Conservation (phyloP, 1,284 basidiomycete genomes). For the Mycosarcoma mackinlayi region DNA sequence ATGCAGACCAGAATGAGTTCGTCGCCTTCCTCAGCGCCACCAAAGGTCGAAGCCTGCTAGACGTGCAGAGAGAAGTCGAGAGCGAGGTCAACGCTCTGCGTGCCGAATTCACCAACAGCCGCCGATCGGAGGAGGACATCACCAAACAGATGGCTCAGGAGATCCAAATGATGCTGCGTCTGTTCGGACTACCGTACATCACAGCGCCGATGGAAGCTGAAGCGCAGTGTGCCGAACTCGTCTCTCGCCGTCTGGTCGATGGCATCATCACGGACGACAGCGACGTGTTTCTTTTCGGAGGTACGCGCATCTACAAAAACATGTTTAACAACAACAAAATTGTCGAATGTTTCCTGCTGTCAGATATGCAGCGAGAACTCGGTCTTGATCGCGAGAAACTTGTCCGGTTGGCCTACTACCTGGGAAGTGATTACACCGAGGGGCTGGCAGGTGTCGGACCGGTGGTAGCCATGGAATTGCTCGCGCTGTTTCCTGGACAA, state of each 20-base stretch:
- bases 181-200: conserved; percentile 97
- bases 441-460: conserved; percentile 94
- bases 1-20: conserved; percentile 76
- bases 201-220: conserved; percentile 99
- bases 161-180: conserved; percentile 83
- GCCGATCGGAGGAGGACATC: conserved; percentile 93
- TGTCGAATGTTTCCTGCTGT: conserved; percentile 90
- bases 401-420: conserved; percentile 87
- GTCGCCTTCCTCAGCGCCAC: conserved; percentile 89
- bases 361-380: conserved; percentile 88
- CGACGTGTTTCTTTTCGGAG: conserved; percentile 98
- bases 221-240: conserved; percentile 95
- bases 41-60: conserved; percentile 70
- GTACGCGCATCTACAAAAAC: conserved; percentile 92
- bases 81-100: conserved; percentile 86
- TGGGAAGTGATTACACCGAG: conserved; percentile 98
- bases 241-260: conserved; percentile 85
- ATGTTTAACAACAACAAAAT: conserved; percentile 99
- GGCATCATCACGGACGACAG: conserved; percentile 99
- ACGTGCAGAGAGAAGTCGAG: conserved; percentile 87
- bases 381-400: conserved; percentile 87
- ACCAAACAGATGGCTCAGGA: conserved; percentile 94
- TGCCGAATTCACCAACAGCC: conserved; percentile 84
- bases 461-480: conserved; percentile 89
- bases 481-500: conserved; percentile 67